Evolutionary conservation across 371 early-diverging fungal species (phyloP).

Genomic region (Mucor racemosus): DNA sequence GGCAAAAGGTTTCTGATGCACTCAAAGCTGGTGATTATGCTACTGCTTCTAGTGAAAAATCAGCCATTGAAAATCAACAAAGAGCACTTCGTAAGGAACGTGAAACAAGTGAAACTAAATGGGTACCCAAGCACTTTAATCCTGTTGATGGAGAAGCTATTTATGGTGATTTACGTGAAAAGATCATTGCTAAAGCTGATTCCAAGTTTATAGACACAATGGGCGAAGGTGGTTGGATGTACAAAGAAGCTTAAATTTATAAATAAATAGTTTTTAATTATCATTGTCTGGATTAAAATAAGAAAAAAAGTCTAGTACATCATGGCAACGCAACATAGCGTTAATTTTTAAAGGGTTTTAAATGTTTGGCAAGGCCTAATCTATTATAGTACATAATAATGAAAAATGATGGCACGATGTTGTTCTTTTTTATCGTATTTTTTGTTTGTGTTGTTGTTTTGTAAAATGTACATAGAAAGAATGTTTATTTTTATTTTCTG

Average conservation of each 20-base stretch:
- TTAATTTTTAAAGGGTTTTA: neutral
- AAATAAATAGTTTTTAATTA: neutral
- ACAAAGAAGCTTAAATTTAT: conserved; percentile 23
- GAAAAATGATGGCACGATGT: conserved; percentile 1
- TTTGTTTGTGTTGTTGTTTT: neutral
- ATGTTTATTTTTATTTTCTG: no score
- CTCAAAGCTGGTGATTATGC: conserved; percentile 68
- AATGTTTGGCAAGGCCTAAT: neutral
- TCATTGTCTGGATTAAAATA: no score
- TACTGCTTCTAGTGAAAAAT: conserved; percentile 72
- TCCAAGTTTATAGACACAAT: conserved; percentile 55
- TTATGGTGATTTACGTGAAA: conserved; percentile 47
- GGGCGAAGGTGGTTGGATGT: conserved; percentile 52
- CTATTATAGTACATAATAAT: neutral
- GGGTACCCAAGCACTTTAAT: conserved; percentile 61
- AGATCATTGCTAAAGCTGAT: conserved; percentile 47
- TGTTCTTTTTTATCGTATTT: conserved; percentile 9
- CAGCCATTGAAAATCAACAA: conserved; percentile 76
- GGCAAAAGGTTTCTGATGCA: conserved; percentile 75
- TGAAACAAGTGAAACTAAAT: conserved; percentile 57
- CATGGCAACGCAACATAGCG: no score
- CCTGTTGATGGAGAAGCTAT: conserved; percentile 52
- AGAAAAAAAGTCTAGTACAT: no score
- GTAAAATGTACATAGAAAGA: no score
- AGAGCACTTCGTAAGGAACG: conserved; percentile 72